Evolutionary conservation across 768 basidiomycete species (phyloP).

Genomic region (Filobasidium floriforme): DNA sequence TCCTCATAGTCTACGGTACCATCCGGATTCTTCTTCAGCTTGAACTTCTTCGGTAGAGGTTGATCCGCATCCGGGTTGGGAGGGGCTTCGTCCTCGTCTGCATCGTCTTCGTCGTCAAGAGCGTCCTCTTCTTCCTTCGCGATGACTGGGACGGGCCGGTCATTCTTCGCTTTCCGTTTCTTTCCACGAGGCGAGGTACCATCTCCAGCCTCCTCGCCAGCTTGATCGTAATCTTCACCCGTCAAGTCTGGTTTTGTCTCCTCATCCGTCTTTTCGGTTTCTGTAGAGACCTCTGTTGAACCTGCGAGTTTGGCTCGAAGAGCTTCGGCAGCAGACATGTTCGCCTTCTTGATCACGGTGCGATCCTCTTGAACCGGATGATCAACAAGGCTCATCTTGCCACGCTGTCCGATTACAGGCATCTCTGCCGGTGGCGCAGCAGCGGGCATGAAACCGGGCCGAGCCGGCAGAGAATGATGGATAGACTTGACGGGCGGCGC

Average conservation of each 20-base stretch:
- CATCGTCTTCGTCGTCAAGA: conserved; percentile 48
- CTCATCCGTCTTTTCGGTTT: conserved; percentile 16
- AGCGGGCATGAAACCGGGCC: conserved; percentile 49
- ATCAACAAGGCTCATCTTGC: conserved; percentile 13
- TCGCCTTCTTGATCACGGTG: conserved; percentile 71
- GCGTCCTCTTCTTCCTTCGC: conserved; percentile 25
- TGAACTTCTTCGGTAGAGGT: conserved; percentile 48
- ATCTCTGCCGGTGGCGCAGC: conserved; percentile 14
- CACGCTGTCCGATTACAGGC: conserved; percentile 30
- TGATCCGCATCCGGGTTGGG: conserved; percentile 42
- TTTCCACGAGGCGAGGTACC: conserved; percentile 26
- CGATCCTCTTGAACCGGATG: conserved; percentile 11
- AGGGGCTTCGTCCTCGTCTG: conserved; percentile 36
- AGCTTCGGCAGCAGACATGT: conserved; percentile 90
- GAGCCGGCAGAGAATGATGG: conserved; percentile 60
- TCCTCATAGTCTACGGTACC: conserved; percentile 93
- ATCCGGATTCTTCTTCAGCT: conserved; percentile 74
- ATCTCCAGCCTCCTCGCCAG: conserved; percentile 25
- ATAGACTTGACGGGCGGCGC: conserved; percentile 31
- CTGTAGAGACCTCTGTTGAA: conserved; percentile 17
- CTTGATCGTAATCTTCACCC: conserved; percentile 29
- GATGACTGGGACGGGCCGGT: conserved; percentile 9
- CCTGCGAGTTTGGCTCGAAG: conserved; percentile 49
- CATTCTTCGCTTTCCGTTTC: conserved; percentile 19
- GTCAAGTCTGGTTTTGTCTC: conserved; percentile 25